These are phyloP conservation scores for Sequoia sempervirens DNA, from an alignment of 75 land plant genomes.

Conservation along the genomic window DNA sequence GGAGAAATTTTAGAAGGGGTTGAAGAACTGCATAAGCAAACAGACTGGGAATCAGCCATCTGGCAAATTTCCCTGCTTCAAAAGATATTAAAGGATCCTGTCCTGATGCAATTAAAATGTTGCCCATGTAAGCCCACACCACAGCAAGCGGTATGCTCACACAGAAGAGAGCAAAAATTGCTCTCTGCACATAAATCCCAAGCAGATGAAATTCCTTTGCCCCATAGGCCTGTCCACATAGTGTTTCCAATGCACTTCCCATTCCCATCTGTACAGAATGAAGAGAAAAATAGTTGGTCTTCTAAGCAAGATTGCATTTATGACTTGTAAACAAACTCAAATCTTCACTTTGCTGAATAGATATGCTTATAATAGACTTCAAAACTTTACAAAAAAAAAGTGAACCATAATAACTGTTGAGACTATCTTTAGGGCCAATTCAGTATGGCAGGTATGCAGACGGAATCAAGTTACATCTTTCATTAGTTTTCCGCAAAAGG, in stretches of 20 bases:
- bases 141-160: conserved; percentile 56
- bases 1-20: conserved; percentile 63
- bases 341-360: background rate
- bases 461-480: background rate
- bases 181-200: conserved; percentile 63
- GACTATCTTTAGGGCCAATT: too few species aligned
- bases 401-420: background rate
- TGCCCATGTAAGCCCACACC: conserved; percentile 61
- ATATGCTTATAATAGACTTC: background rate
- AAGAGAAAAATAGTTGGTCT: background rate
- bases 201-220: conserved; percentile 76
- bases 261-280: background rate
- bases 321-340: background rate
- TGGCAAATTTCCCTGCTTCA: conserved; percentile 54
- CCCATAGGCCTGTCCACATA: conserved; percentile 85
- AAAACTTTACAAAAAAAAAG: background rate
- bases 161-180: conserved; percentile 44
- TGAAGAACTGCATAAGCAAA: conserved; percentile 68
- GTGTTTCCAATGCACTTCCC: conserved; percentile 46
- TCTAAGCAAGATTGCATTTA: background rate
- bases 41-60: conserved; percentile 64
- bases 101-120: conserved; percentile 39
- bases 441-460: background rate
- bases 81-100: conserved; percentile 57
- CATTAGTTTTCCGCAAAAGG: background rate